Base-by-base conservation (phyloP, 176 grass and related monocot species). In the Themeda triandra region DNA sequence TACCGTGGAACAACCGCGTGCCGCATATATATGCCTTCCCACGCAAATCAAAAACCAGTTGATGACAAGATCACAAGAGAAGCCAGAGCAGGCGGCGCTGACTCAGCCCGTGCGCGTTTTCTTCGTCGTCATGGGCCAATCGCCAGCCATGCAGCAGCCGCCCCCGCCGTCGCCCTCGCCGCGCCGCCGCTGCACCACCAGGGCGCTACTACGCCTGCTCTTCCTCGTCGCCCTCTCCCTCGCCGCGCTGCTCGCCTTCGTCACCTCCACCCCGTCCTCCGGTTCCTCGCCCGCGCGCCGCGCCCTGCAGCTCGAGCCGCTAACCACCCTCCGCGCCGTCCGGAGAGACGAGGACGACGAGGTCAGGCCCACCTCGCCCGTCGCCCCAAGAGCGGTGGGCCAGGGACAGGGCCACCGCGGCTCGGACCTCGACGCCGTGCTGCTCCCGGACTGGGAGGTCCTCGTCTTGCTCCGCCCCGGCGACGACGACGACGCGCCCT, bases 401-500 rank as follows among this genome's bases (percentile, higher is more conserved):
- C n/a, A n/a, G n/a, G n/a, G n/a, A n/a, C n/a, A n/a, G n/a, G n/a
- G n/a, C 69, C 39, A 0, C 3, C 54, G 2, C 21, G 1, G 18
- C 33, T 35, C 51, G 19, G 51, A 54, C 51, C 0, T 15, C 21
- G 73, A 78, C 31, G 86, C 90, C 62, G 72, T 93, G 29, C 91
- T 96, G 66, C 69, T 96, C 3, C 88, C 81, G 8, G 94, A 91
- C 80, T 93, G 89, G 94, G 86, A 96, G 78, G 83, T 87, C 60
- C 70, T 91, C 30, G 39, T 93, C 62, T 60, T 96, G 71, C 79
- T 90, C 76, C 73, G 54, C 21, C 56, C 56, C 24, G 25, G 15
- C 11, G 25, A 29, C 25, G 60, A 63, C 58, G 58, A 27, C 24
- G 23, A 27, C 33, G 33, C 33, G 33, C 33, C 4, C 60, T 3